A percentile compares a stretch with the other conserved stretches of the same genome.
Evolutionary conservation across 1,284 basidiomycete species (phyloP).

Genomic region (Leccinum griseonigrum): DNA sequence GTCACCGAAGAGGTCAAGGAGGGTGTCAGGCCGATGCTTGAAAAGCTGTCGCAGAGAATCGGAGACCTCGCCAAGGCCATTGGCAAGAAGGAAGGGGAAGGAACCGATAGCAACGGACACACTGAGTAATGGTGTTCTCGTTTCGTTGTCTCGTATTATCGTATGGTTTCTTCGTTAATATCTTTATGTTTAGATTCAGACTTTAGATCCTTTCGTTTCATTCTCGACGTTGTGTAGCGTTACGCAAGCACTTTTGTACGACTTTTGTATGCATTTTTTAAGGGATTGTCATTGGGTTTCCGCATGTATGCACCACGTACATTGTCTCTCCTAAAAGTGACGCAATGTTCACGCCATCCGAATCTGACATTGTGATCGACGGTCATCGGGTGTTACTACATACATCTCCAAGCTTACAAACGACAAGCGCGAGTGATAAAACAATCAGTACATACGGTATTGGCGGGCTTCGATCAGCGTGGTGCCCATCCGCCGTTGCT

Average conservation of each 20-base stretch:
- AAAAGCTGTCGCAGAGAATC: conserved; percentile 30
- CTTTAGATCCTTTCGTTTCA: conserved; percentile 24
- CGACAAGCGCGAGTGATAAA: conserved; percentile 4
- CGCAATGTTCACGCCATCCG: neutral
- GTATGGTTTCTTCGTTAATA: conserved; percentile 20
- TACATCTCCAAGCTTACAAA: conserved; percentile 8
- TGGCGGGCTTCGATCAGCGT: neutral
- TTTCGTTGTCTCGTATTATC: conserved; percentile 5
- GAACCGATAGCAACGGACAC: conserved; percentile 10
- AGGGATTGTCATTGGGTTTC: conserved; percentile 4
- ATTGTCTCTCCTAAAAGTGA: conserved; percentile 6
- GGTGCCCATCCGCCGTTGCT: neutral
- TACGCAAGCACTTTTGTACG: conserved; percentile 21
- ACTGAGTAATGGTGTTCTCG: conserved; percentile 8
- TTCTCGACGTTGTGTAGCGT: conserved; percentile 12
- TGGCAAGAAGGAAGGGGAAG: conserved; percentile 29
- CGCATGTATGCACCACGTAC: conserved; percentile 17
- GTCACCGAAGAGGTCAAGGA: conserved; percentile 58
- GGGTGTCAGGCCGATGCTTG: conserved; percentile 58
- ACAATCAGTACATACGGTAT: conserved; percentile 8
- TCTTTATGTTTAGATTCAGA: conserved; percentile 28
- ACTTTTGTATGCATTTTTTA: conserved; percentile 11
- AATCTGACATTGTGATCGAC: neutral
- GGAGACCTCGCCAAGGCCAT: conserved; percentile 27
- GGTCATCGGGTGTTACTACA: neutral